Conservation (phyloP, 768 basidiomycete genomes). For the Suillus spraguei region DNA sequence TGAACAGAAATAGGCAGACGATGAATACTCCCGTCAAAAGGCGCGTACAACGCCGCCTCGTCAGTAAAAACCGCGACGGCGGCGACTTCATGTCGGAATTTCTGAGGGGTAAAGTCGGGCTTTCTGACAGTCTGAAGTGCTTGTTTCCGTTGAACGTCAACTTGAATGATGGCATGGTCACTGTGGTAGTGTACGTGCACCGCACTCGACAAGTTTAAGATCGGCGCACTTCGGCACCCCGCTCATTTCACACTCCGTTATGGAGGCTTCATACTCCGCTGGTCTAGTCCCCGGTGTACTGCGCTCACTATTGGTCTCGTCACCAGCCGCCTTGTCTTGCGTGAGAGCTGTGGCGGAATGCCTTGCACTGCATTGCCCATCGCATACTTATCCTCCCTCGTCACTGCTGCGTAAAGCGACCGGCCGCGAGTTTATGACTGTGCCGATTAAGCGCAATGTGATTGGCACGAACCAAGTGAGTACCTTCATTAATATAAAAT, state of each 20-base stretch:
- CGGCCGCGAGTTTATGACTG: too few relatives aligned
- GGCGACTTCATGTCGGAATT: conserved; percentile 14
- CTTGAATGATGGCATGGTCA: conserved; percentile 14
- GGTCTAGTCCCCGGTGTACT: too few relatives aligned
- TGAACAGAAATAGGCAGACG: conserved; percentile 6
- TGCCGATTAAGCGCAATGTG: too few relatives aligned
- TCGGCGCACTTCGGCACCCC: not conserved
- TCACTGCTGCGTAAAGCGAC: too few relatives aligned
- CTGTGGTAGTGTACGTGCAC: not conserved
- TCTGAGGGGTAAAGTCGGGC: conserved; percentile 21
- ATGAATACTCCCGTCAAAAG: conserved; percentile 2
- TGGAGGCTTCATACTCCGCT: too few relatives aligned
- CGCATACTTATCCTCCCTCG: too few relatives aligned
- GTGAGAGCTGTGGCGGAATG: too few relatives aligned
- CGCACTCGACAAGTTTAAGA: not conserved
- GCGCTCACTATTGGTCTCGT: too few relatives aligned
- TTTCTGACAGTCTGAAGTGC: conserved; percentile 10
- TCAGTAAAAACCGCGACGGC: conserved; percentile 5
- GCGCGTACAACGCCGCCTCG: conserved; percentile 12
- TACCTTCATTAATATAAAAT: not conserved
- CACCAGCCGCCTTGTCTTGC: too few relatives aligned
- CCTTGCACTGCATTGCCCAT: too few relatives aligned
- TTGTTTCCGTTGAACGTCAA: conserved; percentile 6
- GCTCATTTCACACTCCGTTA: too few relatives aligned
- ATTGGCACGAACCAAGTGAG: not conserved